Conservation (phyloP, 2,329 filamentous ascomycete species). For the Talaromyces marneffei region DNA sequence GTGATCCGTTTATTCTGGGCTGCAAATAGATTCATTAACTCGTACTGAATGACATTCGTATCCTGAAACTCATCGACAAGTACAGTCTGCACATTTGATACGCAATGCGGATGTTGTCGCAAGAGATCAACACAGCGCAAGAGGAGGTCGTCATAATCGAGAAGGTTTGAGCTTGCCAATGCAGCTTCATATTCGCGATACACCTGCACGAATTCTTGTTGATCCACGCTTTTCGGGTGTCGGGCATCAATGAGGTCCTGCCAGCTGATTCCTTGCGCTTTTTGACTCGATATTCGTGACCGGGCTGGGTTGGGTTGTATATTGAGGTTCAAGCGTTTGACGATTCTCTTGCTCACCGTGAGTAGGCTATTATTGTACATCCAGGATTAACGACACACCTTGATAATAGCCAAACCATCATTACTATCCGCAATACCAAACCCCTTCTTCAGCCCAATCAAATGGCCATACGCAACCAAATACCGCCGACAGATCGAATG, state of each 20-base stretch:
- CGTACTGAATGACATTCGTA: slow-evolving; percentile 91
- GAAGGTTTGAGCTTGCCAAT: slow-evolving; percentile 67
- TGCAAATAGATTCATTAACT: slow-evolving; percentile 84
- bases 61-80: slow-evolving; percentile 98
- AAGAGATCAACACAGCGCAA: slow-evolving; percentile 77
- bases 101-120: slow-evolving; percentile 65
- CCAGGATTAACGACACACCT: slow-evolving; percentile 28
- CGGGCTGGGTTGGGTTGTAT: slow-evolving; percentile 67
- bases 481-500: slow-evolving; percentile 88
- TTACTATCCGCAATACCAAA: slow-evolving; percentile 87
- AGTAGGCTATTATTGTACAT: neutral
- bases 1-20: slow-evolving; percentile 70
- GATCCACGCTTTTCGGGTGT: slow-evolving; percentile 39
- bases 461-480: slow-evolving; percentile 72
- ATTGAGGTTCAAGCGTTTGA: slow-evolving; percentile 63
- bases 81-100: slow-evolving; percentile 82
- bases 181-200: slow-evolving; percentile 74
- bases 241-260: slow-evolving; percentile 39
- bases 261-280: slow-evolving; percentile 50
- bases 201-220: slow-evolving; percentile 60
- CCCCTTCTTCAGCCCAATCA: slow-evolving; percentile 73
- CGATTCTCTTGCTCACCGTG: slow-evolving; percentile 52
- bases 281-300: slow-evolving; percentile 64
- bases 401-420: slow-evolving; percentile 73
- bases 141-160: slow-evolving; percentile 93